phyloP scores from a whole-genome alignment of 106 monocot species.

The Triglochin maritima region DNA sequence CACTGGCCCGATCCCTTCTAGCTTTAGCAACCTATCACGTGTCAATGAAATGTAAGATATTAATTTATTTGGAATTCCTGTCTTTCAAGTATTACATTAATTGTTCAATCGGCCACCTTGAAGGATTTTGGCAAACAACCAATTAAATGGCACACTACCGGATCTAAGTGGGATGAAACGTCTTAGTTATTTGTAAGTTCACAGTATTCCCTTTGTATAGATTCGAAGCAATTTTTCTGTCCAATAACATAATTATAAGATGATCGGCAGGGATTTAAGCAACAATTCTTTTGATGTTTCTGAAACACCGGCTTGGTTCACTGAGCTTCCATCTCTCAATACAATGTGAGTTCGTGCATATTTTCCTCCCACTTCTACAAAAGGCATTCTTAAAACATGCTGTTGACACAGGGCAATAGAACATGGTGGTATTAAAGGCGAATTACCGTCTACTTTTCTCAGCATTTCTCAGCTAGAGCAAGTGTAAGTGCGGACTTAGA shows the following conservation, averaged over 20 bases:
- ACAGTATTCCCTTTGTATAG: neutral
- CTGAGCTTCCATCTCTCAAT: conserved; percentile 31
- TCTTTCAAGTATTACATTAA: neutral
- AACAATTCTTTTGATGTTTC: conserved; percentile 57
- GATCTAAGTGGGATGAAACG: conserved; percentile 35
- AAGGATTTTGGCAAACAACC: conserved; percentile 76
- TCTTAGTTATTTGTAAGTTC: conserved; percentile 56
- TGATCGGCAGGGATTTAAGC: conserved; percentile 60
- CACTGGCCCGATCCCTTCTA: conserved; percentile 54
- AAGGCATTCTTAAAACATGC: neutral
- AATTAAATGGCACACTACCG: conserved; percentile 43
- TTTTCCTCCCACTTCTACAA: neutral
- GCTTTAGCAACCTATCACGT: conserved; percentile 39
- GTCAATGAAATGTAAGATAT: conserved; percentile 63
- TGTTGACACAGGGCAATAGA: conserved; percentile 39
- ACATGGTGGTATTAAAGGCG: conserved; percentile 36
- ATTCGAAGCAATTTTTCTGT: neutral
- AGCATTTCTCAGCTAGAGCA: conserved; percentile 39
- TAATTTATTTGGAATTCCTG: neutral
- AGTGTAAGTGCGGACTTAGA: conserved; percentile 39
- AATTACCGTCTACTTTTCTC: conserved; percentile 40
- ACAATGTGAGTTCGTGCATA: conserved; percentile 38
- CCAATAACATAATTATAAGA: no score
- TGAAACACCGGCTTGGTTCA: conserved; percentile 59
- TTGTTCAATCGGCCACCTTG: neutral